These are phyloP conservation scores for Microcyclospora tardicrescens DNA, from an alignment of 2,329 filamentous ascomycete species.

Conservation along the genomic window DNA sequence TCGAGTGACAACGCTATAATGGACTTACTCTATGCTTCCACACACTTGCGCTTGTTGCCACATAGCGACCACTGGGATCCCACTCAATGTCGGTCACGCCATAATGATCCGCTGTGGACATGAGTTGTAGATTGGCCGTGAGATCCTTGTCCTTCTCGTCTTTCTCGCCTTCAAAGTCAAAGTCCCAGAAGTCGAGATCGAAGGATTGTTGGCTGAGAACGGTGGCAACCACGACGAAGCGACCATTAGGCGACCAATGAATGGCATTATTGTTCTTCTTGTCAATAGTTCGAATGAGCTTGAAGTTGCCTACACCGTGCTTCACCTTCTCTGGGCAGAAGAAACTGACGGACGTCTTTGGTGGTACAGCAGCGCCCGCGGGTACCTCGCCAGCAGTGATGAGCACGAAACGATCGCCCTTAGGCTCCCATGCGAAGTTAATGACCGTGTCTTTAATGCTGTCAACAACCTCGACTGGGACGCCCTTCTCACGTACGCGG, in stretches of 20 bases:
- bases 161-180: conserved; percentile 97
- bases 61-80: conserved; percentile 91
- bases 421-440: conserved; percentile 99
- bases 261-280: conserved; percentile 99
- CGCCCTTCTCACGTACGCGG: conserved; percentile 92
- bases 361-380: conserved; percentile 64
- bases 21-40: conserved; percentile 87
- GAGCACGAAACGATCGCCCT: conserved; percentile 91
- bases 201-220: conserved; percentile 87
- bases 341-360: conserved; percentile 91
- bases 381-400: conserved; percentile 85
- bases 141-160: conserved; percentile 83
- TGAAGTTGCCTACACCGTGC: conserved; percentile 78
- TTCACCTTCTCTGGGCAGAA: conserved; percentile 95
- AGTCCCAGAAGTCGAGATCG: conserved; percentile 93
- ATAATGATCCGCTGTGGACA: conserved; percentile 91
- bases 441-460: conserved; percentile 97
- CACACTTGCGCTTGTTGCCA: conserved; percentile 81
- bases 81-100: conserved; percentile 96
- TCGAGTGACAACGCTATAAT: neutral
- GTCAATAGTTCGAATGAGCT: conserved; percentile 84
- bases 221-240: conserved; percentile 89
- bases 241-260: conserved; percentile 93
- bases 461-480: conserved; percentile 95
- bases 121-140: conserved; percentile 84